Base-by-base conservation (phyloP, 495 filamentous ascomycete genomes). In the Aspergillus biplanus region DNA sequence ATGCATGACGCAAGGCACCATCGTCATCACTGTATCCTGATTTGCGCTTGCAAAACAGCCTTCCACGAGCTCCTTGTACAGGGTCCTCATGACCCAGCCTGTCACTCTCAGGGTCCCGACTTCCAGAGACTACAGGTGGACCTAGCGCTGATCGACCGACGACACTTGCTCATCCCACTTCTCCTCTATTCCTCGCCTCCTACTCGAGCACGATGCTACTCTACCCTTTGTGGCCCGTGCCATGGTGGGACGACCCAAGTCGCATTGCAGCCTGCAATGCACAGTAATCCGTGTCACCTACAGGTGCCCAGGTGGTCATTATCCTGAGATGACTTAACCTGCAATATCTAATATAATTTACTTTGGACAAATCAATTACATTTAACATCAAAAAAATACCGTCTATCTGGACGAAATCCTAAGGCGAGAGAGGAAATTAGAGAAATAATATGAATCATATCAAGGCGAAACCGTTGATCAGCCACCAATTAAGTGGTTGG, bases 1-100 rank as follows among this genome's bases (percentile, higher is more conserved):
- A 34, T 54, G 33, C 49, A 60, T 35, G 34, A 69, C 60, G 71
- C 71, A 70, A 71, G 69, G 69, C 63, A 67, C 55, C 58, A 54
- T 55, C 21, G 39, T 33, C n/a, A 53, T 53, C 15, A 35, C 12
- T 48, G n/a, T 47, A 44, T 18, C 21, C 16, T 18, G 16, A 49
- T 21, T 49, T 49, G 18, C 3, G 8, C 46, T 49, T 49, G 15
- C 33, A 57, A 58, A 54, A 59, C 27, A 34, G 54, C 39, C 53
- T 33, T 35, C 42, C 55, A 62, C 58, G 52, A 56, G 53, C 59
- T 60, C 63, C 56, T 60, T 66, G 59, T 62, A 31, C 18, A 12
- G 52, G 21, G 33, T 9, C 49, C 56, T 42, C 34, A 61, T 53
- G 49, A 32, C 56, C 56, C 49, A 33, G 49, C 31, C 21, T 48